phyloP scores from a whole-genome alignment of 352 stramenopile species.

The Thraustochytrium striatum region DNA sequence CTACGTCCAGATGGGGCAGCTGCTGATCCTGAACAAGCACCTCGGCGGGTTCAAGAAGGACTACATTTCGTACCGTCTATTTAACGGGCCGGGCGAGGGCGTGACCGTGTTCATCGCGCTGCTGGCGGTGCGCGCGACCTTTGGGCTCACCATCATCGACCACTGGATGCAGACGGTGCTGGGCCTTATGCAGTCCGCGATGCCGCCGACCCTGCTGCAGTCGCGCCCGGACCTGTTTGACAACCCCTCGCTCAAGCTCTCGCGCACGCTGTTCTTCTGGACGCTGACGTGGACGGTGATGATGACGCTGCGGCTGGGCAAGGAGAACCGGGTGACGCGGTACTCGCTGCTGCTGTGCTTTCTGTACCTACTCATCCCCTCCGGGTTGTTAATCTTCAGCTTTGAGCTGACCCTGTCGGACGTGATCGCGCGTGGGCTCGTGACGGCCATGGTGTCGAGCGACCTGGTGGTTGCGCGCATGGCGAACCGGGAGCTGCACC shows the following conservation, averaged over 20 bases:
- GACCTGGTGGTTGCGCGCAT: slow-evolving; percentile 69
- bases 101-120: slow-evolving; percentile 59
- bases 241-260: slow-evolving; percentile 59
- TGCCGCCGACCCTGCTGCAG: slow-evolving; percentile 15
- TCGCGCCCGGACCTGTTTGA: slow-evolving; percentile 54
- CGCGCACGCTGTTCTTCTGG: slow-evolving; percentile 60
- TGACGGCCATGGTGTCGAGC: slow-evolving; percentile 64
- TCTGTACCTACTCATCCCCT: slow-evolving; percentile 61
- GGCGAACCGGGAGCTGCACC: slow-evolving; percentile 64
- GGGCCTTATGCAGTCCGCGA: slow-evolving; percentile 45
- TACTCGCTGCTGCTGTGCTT: slow-evolving; percentile 64
- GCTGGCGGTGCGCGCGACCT: slow-evolving; percentile 57
- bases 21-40: slow-evolving; percentile 68
- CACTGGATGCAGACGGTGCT: slow-evolving; percentile 57
- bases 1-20: slow-evolving; percentile 61
- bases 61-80: slow-evolving; percentile 63
- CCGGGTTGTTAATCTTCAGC: slow-evolving; percentile 53
- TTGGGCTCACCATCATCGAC: slow-evolving; percentile 63
- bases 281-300: slow-evolving; percentile 60
- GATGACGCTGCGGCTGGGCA: slow-evolving; percentile 59
- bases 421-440: slow-evolving; percentile 66
- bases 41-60: slow-evolving; percentile 65
- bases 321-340: slow-evolving; percentile 60
- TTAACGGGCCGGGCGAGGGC: slow-evolving; percentile 62
- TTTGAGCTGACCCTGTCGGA: slow-evolving; percentile 56